A percentile compares a stretch with the other conserved stretches of the same genome.
Evolutionary conservation across 192 early-diverging fungal genomes (phyloP).

Genomic region (Linnemannia schmuckeri): DNA sequence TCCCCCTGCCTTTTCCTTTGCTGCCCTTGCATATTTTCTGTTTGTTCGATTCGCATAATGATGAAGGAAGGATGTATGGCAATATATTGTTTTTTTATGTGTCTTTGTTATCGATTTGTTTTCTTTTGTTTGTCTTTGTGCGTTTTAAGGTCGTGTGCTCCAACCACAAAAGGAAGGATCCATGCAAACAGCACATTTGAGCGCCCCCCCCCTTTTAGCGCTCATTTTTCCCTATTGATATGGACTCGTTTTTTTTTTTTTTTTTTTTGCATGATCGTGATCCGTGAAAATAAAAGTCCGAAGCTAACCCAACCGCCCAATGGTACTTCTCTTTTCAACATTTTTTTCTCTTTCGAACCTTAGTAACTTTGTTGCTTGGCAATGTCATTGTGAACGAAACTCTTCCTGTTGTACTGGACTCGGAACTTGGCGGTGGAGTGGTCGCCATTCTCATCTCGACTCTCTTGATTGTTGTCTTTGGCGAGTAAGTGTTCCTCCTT

Average conservation of each 20-base stretch:
- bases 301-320: neutral
- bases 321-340: neutral
- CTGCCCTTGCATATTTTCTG: too few species aligned
- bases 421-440: slow-evolving; percentile 81
- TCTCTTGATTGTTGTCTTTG: slow-evolving; percentile 92
- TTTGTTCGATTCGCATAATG: too few species aligned
- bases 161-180: slow-evolving; percentile 8
- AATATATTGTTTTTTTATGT: too few species aligned
- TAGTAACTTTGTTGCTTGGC: slow-evolving; percentile 88
- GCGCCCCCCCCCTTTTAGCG: neutral
- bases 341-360: neutral
- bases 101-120: neutral
- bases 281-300: neutral
- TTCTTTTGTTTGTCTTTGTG: neutral
- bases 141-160: neutral
- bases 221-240: neutral
- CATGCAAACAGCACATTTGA: neutral
- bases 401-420: slow-evolving; percentile 88
- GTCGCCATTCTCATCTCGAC: slow-evolving; percentile 91
- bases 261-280: neutral
- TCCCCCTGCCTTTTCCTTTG: neutral
- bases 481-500: slow-evolving; percentile 75
- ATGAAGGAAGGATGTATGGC: too few species aligned
- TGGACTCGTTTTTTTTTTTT: neutral
- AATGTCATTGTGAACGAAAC: slow-evolving; percentile 98